Percentiles rank a stretch among this genome's conserved stretches.
Evolutionary conservation across 2,329 filamentous ascomycete species (phyloP).

Genomic region (Balansia obtecta): DNA sequence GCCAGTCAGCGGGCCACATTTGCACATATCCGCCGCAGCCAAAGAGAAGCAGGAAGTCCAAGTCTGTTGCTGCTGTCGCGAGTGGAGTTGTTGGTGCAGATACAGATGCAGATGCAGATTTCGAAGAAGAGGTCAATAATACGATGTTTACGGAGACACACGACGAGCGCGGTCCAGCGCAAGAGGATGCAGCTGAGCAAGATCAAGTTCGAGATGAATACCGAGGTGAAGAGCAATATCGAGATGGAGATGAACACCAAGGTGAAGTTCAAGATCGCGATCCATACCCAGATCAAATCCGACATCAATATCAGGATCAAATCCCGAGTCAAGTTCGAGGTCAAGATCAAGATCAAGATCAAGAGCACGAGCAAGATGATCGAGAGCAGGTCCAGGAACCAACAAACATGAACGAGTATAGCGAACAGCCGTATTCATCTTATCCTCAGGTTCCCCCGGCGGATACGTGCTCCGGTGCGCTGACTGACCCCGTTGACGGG

Average conservation of each 20-base stretch:
- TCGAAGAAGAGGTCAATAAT: slow-evolving; percentile 9
- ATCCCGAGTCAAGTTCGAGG: too few relatives aligned
- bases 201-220: not conserved
- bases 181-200: not conserved
- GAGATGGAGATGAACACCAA: too few relatives aligned
- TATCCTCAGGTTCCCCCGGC: slow-evolving; percentile 18
- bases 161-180: slow-evolving; percentile 6
- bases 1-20: slow-evolving; percentile 15
- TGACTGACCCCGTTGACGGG: slow-evolving; percentile 10
- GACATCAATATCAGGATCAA: too few relatives aligned
- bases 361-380: slow-evolving; percentile 3
- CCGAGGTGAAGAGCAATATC: too few relatives aligned
- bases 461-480: slow-evolving; percentile 6
- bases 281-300: too few relatives aligned
- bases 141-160: not conserved
- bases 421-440: slow-evolving; percentile 10
- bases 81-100: slow-evolving; percentile 1
- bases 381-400: not conserved
- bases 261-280: not conserved
- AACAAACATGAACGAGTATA: slow-evolving; percentile 7
- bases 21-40: slow-evolving; percentile 29
- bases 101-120: slow-evolving; percentile 6
- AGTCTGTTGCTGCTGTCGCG: slow-evolving; percentile 11
- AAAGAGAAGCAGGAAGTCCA: slow-evolving; percentile 12
- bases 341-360: too few relatives aligned